Percentiles rank a stretch among this genome's conserved stretches.
These are phyloP conservation scores for Auriscalpium vulgare DNA, from an alignment of 768 basidiomycete genomes.

Conservation along the genomic window DNA sequence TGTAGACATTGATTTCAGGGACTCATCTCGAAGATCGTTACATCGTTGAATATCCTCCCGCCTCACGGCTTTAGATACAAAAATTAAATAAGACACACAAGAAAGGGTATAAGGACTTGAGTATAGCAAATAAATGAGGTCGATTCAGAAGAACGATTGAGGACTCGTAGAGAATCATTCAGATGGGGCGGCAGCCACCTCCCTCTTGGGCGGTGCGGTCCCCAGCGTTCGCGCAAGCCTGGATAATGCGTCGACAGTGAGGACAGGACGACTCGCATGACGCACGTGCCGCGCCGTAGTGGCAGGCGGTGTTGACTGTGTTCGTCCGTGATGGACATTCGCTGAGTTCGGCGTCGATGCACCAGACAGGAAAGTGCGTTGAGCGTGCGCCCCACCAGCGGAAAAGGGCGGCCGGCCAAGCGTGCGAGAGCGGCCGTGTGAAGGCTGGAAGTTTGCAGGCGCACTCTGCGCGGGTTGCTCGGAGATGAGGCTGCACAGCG, in stretches of 20 bases:
- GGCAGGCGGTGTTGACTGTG: conserved; percentile 58
- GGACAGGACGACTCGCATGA: conserved; percentile 53
- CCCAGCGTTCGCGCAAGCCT: conserved; percentile 58
- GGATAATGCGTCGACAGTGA: conserved; percentile 66
- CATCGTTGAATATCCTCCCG: not conserved
- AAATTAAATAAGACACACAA: not conserved
- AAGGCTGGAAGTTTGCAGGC: conserved; percentile 24
- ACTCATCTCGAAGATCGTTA: not conserved
- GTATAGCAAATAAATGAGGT: not conserved
- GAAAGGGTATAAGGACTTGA: not conserved
- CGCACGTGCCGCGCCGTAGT: conserved; percentile 29
- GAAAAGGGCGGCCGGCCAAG: conserved; percentile 32
- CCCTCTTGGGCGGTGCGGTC: conserved; percentile 15
- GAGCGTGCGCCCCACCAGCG: not conserved
- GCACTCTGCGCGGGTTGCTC: conserved; percentile 20
- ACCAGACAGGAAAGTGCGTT: conserved; percentile 23
- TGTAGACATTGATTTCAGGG: too few species aligned
- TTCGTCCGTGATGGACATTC: conserved; percentile 42
- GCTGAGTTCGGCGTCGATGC: conserved; percentile 33
- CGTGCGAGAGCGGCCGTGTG: conserved; percentile 52
- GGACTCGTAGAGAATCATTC: conserved; percentile 8
- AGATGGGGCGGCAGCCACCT: conserved; percentile 11
- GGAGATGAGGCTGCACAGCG: conserved; percentile 28
- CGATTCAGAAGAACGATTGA: not conserved
- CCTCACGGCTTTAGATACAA: not conserved